Evolutionary conservation across 768 basidiomycete species (phyloP), one percentile per base, ranked within the genome.

Genomic region (Daedalea quercina): DNA sequence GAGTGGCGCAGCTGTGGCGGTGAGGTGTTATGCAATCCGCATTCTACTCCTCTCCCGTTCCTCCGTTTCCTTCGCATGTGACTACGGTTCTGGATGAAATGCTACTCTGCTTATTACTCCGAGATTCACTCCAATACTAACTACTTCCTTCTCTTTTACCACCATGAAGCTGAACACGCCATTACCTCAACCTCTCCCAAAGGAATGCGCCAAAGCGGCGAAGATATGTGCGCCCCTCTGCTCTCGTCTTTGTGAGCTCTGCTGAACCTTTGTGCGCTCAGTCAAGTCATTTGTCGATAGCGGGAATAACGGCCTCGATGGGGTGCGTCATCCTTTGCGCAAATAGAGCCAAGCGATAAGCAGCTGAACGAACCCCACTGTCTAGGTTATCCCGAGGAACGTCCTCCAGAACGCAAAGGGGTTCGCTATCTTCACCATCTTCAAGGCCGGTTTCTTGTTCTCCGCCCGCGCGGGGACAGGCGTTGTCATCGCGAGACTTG

Each of bases 351-450:
- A 15, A 25, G 25, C 43, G 17, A 23, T 33, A n/a, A 33, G 17
- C 44, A 47, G 11, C 17, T 48, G 24, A 23, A 26, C 25, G 6
- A 49, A 37, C 22, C 11, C n/a, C n/a, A n/a, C n/a, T n/a, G n/a
- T 50, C 22, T 51, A 82, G 79, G 72, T 84, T 55, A 75, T 85
- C 53, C 82, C 82, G 28, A 71, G 75, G 22, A 66, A 60, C 35
- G 74, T 85, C 9, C 70, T 85, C 20, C 74, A 81, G 57, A 69
- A 75, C 53, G 83, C 84, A 15, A 75, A 69, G 26, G 84, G 94
- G 3, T 95, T 95, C 63, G 92, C 90, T n/a, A 90, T 93, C 44
- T 92, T 93, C 66, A 90, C 87, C 3, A 79, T 94, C 48, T 78
- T 91, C 70, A 94, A 93, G 62, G 80, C 76, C 20, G 75, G 75